Base-by-base conservation (phyloP, 805 yeast species). In the Debaryomyces prosopidis region DNA sequence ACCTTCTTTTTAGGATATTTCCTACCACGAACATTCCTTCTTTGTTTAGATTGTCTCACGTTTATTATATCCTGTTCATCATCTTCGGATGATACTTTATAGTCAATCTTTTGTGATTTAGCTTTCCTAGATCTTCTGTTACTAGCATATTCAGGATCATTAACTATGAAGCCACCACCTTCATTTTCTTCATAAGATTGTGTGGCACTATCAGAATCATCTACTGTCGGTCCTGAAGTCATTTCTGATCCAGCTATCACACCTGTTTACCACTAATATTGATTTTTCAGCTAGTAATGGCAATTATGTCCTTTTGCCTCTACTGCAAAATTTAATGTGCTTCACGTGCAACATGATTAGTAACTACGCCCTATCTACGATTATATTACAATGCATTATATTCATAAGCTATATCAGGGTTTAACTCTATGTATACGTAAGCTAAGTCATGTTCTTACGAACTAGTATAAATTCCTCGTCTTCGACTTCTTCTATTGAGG, bases 91-190 rank as follows among this genome's bases (percentile, higher is more conserved):
- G 57, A 57, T 39, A 63, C 69, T 23, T 54, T 51, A 40, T 66
- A 65, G 10, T 62, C 55, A 26, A 50, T 45, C 38, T 50, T 45
- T 38, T 38, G 34, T 32, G 49, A 12, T 40, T 53, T 50, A n/a
- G 56, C 43, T 41, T 49, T 46, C 27, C 58, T 49, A 23, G 26
- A 23, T 39, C 52, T 54, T 37, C 49, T 52, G 36, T 51, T 50
- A 15, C 52, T 45, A 15, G 60, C 52, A 50, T 49, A 50, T 39
- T 58, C 58, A 9, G 70, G 68, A 47, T 73, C 78, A 49, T 69
- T 65, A 6, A 59, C 57, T 3, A 75, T 54, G 49, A 75, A 75
- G 15, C 79, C 80, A 7, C 79, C 80, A n/a, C 51, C 66, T 10
- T 43, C 53, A 9, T 16, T 27, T 16, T 35, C 44, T 7, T 31